Evolutionary conservation across 768 basidiomycete genomes (phyloP).

Genomic region (Phlegmacium glaucopus): DNA sequence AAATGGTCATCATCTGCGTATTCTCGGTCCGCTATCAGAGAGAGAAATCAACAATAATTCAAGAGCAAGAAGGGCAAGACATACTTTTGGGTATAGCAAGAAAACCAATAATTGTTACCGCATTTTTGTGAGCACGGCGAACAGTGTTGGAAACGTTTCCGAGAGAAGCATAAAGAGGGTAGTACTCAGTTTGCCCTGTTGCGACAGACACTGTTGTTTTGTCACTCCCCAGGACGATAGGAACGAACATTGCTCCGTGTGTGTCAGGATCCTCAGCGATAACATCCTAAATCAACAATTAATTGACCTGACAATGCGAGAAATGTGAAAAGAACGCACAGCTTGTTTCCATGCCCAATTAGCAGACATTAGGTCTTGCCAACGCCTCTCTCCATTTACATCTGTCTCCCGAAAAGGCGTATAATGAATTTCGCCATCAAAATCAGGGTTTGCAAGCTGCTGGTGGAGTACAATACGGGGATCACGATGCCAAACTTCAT

Average conservation of each 20-base stretch:
- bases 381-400: conserved; percentile 16
- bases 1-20: not conserved
- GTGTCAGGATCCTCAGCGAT: not conserved
- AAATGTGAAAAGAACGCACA: not conserved
- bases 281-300: too few relatives aligned
- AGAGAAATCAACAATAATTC: conserved; percentile 22
- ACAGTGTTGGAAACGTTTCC: too few relatives aligned
- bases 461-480: conserved; percentile 1
- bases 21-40: not conserved
- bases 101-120: too few relatives aligned
- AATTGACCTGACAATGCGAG: not conserved
- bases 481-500: conserved; percentile 19
- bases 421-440: conserved; percentile 2
- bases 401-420: conserved; percentile 6
- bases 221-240: conserved; percentile 20
- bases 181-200: too few relatives aligned
- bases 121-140: too few relatives aligned
- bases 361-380: conserved; percentile 1
- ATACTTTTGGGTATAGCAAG: too few relatives aligned
- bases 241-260: conserved; percentile 5
- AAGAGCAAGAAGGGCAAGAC: too few relatives aligned
- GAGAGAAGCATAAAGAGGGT: too few relatives aligned
- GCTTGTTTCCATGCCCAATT: conserved; percentile 6
- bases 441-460: conserved; percentile 5
- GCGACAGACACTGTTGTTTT: conserved; percentile 22